phyloP scores from a whole-genome alignment of 768 basidiomycete genomes.

The Paxillus rubicundulus region DNA sequence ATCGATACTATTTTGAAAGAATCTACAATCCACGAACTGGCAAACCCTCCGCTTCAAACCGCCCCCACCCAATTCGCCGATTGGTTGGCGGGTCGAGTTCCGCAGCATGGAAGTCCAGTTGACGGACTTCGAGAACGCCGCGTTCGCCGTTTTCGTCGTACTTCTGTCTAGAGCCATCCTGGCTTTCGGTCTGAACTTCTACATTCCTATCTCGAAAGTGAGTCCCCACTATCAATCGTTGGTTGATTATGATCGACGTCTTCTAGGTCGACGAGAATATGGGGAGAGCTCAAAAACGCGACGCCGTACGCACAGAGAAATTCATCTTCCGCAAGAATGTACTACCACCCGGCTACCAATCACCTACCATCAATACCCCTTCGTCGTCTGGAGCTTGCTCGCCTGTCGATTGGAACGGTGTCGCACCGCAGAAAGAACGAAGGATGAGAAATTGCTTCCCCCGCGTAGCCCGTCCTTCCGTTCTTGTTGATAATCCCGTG shows the following conservation, averaged over 20 bases:
- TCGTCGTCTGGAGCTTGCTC: slow-evolving; percentile 43
- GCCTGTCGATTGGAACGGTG: slow-evolving; percentile 34
- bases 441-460: slow-evolving; percentile 74
- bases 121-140: slow-evolving; percentile 98
- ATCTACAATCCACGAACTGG: slow-evolving; percentile 99
- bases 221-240: neutral
- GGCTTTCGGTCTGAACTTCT: slow-evolving; percentile 88
- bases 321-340: slow-evolving; percentile 92
- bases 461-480: slow-evolving; percentile 44
- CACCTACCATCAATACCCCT: slow-evolving; percentile 39
- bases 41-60: slow-evolving; percentile 99
- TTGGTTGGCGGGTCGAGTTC: slow-evolving; percentile 99
- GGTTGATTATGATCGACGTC: neutral
- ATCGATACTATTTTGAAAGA: slow-evolving; percentile 44
- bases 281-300: slow-evolving; percentile 80
- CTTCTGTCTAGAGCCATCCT: slow-evolving; percentile 93
- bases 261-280: slow-evolving; percentile 95
- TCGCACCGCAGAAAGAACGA: slow-evolving; percentile 52
- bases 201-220: slow-evolving; percentile 96
- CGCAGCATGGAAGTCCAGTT: slow-evolving; percentile 98
- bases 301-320: slow-evolving; percentile 68
- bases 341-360: slow-evolving; percentile 51
- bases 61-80: slow-evolving; percentile 86
- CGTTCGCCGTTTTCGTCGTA: slow-evolving; percentile 92
- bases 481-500: slow-evolving; percentile 51